Evolutionary conservation across 163 green algal genomes (phyloP), one percentile per base, ranked within the genome.

Genomic region (Prototheca wickerhamii): DNA sequence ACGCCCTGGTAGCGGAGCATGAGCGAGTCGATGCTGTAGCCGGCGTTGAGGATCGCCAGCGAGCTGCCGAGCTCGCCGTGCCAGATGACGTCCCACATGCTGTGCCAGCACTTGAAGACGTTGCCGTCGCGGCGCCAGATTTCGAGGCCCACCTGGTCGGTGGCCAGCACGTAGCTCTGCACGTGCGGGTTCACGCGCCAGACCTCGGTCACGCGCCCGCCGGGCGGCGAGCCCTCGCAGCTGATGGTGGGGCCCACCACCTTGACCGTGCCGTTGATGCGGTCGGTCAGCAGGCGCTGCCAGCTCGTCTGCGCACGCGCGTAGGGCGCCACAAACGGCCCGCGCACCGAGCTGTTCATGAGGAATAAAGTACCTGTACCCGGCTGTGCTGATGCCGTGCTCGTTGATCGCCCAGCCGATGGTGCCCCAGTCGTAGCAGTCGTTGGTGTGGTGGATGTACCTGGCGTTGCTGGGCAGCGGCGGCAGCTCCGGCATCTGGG

Each of bases 381-480:
- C 25, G 29, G 58, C 28, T 3, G 63, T 26, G 51, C 75, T 65
- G 20, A 74, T 56, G 3, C 64, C 28, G 42, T 71, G 65, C 3
- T 42, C 60, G 29, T 67, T 57, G 8, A 86, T 51, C 21, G 69
- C 61, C 79, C 79, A 86, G 26, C 79, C 75, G 20, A 86, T 70
- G 20, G 79, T 82, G 37, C 79, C 79, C 68, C 70, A 82, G 53
- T 82, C 76, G 54, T 79, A 83, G 73, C 79, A 86, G 26, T 65
- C 40, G 59, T 78, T 78, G 3, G 63, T 33, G 64, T 82, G 70
- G 30, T 51, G 40, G 8, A 78, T 17, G 42, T 77, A 79, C 10
- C 57, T 62, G 2, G 67, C 77, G 34, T 81, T 77, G 20, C 67
- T 15, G 3, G 77, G 77, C 26, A 84, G 43, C n/a, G 42, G 2